phyloP scores from a whole-genome alignment of 306 rosid species.

The Corylus heterophylla region DNA sequence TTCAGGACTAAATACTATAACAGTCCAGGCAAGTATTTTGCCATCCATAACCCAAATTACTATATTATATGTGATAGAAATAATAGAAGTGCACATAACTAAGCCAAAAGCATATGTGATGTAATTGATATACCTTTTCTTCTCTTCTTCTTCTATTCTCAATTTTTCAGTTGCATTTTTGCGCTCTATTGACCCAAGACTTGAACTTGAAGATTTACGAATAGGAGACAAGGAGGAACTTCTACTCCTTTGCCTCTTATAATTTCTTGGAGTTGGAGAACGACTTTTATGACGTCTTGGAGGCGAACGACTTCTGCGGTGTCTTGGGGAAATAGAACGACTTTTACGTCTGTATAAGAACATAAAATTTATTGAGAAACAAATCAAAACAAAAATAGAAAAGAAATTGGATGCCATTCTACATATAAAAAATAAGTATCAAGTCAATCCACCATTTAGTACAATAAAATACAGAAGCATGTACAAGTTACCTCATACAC shows the following conservation, averaged over 20 bases:
- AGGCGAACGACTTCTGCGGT: conserved; percentile 52
- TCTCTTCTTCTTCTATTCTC: conserved; percentile 83
- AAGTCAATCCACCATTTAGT: conserved; percentile 62
- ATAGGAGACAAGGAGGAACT: conserved; percentile 81
- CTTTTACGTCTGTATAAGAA: conserved; percentile 77
- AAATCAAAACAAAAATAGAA: not conserved
- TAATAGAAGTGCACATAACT: not conserved
- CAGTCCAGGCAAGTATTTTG: not conserved
- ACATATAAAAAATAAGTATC: conserved; percentile 27
- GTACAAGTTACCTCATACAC: conserved; percentile 93
- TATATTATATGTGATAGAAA: not conserved
- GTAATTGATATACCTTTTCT: conserved; percentile 73
- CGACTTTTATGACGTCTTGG: conserved; percentile 46
- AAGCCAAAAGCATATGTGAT: conserved; percentile 17
- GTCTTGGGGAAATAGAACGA: conserved; percentile 62
- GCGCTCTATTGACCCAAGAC: conserved; percentile 73
- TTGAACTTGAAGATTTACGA: conserved; percentile 71
- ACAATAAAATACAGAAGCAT: conserved; percentile 52
- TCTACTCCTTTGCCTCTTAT: conserved; percentile 70
- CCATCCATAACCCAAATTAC: not conserved
- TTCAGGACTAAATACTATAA: not conserved
- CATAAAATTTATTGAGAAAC: conserved; percentile 45
- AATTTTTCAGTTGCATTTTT: conserved; percentile 72
- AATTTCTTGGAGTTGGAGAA: conserved; percentile 56
- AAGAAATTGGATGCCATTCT: conserved; percentile 16